phyloP scores from a whole-genome alignment of 2,329 filamentous ascomycete genomes.

The Elsinoe necatrix region DNA sequence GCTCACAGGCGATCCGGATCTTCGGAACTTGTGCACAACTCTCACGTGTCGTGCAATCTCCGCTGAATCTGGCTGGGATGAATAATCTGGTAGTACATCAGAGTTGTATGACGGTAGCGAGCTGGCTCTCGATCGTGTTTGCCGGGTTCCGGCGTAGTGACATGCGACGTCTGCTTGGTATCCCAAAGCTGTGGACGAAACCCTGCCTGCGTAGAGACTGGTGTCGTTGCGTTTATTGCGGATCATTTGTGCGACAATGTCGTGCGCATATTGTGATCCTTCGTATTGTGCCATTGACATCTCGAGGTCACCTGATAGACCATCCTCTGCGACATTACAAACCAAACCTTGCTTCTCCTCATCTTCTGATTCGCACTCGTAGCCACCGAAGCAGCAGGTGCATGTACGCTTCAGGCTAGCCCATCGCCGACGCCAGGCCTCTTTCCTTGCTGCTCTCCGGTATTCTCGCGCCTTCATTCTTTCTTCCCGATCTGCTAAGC shows the following conservation, averaged over 20 bases:
- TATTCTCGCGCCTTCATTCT: slow-evolving; percentile 45
- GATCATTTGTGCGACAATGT: slow-evolving; percentile 38
- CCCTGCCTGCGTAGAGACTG: slow-evolving; percentile 20
- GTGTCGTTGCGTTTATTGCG: slow-evolving; percentile 21
- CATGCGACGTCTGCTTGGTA: not conserved
- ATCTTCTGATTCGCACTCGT: slow-evolving; percentile 32
- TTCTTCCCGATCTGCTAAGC: slow-evolving; percentile 47
- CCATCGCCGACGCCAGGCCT: slow-evolving; percentile 46
- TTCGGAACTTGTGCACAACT: slow-evolving; percentile 20
- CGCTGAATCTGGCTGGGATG: slow-evolving; percentile 28
- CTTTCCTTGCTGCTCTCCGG: slow-evolving; percentile 42
- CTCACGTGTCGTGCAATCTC: slow-evolving; percentile 22
- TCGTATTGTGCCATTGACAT: slow-evolving; percentile 43
- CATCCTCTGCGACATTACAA: slow-evolving; percentile 30
- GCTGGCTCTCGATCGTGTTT: slow-evolving; percentile 28
- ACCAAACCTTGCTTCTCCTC: slow-evolving; percentile 46
- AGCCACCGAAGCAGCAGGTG: slow-evolving; percentile 26
- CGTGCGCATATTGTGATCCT: slow-evolving; percentile 44
- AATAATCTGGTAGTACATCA: slow-evolving; percentile 39
- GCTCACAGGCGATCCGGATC: slow-evolving; percentile 23
- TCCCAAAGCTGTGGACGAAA: slow-evolving; percentile 20
- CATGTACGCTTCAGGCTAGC: slow-evolving; percentile 25
- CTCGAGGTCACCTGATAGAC: slow-evolving; percentile 31
- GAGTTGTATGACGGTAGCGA: slow-evolving; percentile 30
- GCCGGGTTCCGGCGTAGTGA: slow-evolving; percentile 17